Evolutionary conservation across 495 filamentous ascomycete genomes (phyloP), one percentile per base, ranked within the genome.

Genomic region (Sordaria brevicollis): DNA sequence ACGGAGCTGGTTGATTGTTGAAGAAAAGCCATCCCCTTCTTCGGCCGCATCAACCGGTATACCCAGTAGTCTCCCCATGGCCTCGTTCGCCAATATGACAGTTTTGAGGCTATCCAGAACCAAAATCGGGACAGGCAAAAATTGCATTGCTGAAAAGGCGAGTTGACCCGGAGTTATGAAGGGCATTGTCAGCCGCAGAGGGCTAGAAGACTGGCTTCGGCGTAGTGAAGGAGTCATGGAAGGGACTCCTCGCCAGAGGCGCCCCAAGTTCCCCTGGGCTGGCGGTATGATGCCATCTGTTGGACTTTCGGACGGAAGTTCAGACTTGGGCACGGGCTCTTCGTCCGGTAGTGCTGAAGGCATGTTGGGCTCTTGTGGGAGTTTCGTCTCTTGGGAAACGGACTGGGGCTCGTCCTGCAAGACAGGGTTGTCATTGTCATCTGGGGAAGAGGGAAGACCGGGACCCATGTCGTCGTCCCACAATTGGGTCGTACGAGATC

Each of bases 81-180:
- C 88, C 66, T 91, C 89, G 75, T 92, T 92, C 9, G 89, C 89
- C 19, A 92, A 74, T 5, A 90, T 81, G 2, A 92, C 83, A 0
- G 87, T 89, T 78, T 91, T 92, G 54, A 84, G 67, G 38, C 81
- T 83, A 19, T 85, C 86, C 41, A 91, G 76, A 2, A 92, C 86
- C 21, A 92, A 73, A 21, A 91, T 74, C 3, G 90, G 90, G 29
- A 89, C 86, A 1, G 90, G 90, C 17, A 92, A 82, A 72, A 90
- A 90, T 75, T 91, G 88, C 75, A 92, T 78, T 3, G 89, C 85
- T 1, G 88, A 84, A 68, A 92, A 85, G 10, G 90, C 86, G 19
- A 88, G 76, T 67, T 84, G 81, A 15, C 79, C 79, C 0, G 78
- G 79, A 0, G 80, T 78, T 37, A 80, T 77, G 54, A 69, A 75